Evolutionary conservation across 345 rosid genomes (phyloP), one percentile per base, ranked within the genome.

Genomic region (Draba incana): DNA sequence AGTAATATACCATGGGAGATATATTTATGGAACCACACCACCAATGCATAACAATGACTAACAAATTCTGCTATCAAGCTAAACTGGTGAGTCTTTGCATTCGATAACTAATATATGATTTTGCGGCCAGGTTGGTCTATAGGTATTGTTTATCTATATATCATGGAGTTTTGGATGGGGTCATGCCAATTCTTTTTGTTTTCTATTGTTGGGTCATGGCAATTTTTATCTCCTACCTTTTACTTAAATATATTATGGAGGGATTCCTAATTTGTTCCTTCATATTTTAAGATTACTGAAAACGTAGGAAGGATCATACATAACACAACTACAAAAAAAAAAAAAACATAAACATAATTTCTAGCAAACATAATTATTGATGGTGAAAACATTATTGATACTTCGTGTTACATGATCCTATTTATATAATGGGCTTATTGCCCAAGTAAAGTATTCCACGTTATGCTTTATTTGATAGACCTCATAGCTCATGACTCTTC

Each of bases 221-320:
- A 42, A 41, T 58, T 58, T 15, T 20, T 20, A 31, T 70, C 38
- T 43, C 55, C 39, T 52, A 52, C 61, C 59, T 70, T 69, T 70
- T 62, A 15, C 68, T 70, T 62, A 25, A 70, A 70, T 11, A 16
- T 52, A n/a, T 46, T 43, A 24, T 53, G 75, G 75, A 70, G 75
- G 68, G 75, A 62, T 62, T 62, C 46, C 28, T n/a, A 45, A 50
- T 61, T 31, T 69, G 8, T 51, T 70, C 30, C 65, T 57, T 47
- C 12, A 10, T 14, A 23, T 37, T 24, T 46, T 33, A 39, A 12
- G 52, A 51, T 59, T 41, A 51, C 20, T 20, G 20, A 20, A 20
- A 20, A 20, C 20, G 20, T 20, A 20, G 20, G 20, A 20, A 20
- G 20, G 20, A 20, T 20, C 33, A 57, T 8, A 7, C 6, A 33